These are phyloP conservation scores for Penicillium sp. DNA, from an alignment of 2,329 filamentous ascomycete species.

Conservation along the genomic window DNA sequence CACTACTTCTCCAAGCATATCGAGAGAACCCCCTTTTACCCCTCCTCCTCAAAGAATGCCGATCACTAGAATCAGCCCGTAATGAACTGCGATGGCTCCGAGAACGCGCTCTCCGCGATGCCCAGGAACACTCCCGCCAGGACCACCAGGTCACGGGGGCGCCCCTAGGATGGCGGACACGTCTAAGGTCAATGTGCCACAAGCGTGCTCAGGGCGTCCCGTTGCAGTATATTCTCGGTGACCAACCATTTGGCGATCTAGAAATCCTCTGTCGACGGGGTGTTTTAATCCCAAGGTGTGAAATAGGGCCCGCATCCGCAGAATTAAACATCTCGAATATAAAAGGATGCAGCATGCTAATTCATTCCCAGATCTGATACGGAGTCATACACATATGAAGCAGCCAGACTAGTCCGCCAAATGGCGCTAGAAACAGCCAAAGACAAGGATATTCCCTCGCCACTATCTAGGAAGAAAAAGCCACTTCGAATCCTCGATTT, in stretches of 20 bases:
- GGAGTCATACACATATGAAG: constrained; percentile 66
- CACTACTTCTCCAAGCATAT: constrained; percentile 43
- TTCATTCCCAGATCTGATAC: constrained; percentile 62
- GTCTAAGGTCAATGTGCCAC: constrained; percentile 44
- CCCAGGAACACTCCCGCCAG: constrained; percentile 3
- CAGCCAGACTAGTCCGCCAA: constrained; percentile 53
- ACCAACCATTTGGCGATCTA: constrained; percentile 82
- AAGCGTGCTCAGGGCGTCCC: constrained; percentile 67
- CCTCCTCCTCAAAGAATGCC: constrained; percentile 49
- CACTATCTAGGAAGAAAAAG: constrained; percentile 7
- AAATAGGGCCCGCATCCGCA: neutral
- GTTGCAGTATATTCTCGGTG: constrained; percentile 85
- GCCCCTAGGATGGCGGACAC: constrained; percentile 31
- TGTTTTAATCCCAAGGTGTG: constrained; percentile 78
- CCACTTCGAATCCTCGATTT: constrained; percentile 73
- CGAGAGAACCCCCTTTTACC: constrained; percentile 43
- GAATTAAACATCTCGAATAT: neutral
- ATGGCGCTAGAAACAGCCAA: constrained; percentile 7
- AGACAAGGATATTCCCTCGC: neutral
- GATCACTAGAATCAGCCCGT: constrained; percentile 47
- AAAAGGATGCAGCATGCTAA: neutral
- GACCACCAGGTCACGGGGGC: neutral
- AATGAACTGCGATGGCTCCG: constrained; percentile 54
- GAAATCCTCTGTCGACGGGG: constrained; percentile 76
- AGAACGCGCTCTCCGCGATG: constrained; percentile 40